These are phyloP conservation scores for Pterulicium gracile DNA, from an alignment of 1,284 basidiomycete species.

Conservation along the genomic window DNA sequence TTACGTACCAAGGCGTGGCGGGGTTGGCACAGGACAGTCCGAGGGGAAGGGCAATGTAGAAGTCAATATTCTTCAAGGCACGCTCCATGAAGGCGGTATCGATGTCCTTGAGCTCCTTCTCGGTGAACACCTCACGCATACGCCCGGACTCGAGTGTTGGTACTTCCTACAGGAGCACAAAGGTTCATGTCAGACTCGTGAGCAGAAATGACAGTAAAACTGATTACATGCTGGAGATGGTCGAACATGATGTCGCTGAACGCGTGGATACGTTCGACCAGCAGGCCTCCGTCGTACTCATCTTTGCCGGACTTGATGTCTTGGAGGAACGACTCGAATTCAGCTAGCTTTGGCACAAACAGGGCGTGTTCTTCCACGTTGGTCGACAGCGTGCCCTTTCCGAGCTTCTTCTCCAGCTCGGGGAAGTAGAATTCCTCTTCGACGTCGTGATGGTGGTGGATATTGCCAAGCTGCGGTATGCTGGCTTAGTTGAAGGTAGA, in stretches of 20 bases:
- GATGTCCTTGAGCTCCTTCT: slow-evolving; percentile 14
- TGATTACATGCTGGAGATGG: slow-evolving; percentile 14
- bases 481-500: background rate
- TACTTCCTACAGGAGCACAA: slow-evolving; percentile 12
- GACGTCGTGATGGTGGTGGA: slow-evolving; percentile 16
- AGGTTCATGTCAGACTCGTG: background rate
- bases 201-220: background rate
- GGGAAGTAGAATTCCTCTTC: slow-evolving; percentile 16
- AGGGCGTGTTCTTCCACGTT: slow-evolving; percentile 13
- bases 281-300: slow-evolving; percentile 11
- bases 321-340: slow-evolving; percentile 12
- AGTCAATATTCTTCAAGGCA: slow-evolving; percentile 11
- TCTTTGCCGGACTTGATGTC: slow-evolving; percentile 10
- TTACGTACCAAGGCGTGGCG: slow-evolving; percentile 13
- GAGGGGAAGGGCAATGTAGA: slow-evolving; percentile 13
- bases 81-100: slow-evolving; percentile 14
- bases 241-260: slow-evolving; percentile 14
- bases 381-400: slow-evolving; percentile 10
- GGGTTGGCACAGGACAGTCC: slow-evolving; percentile 12
- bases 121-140: slow-evolving; percentile 13
- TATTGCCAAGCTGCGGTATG: slow-evolving; percentile 10
- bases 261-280: slow-evolving; percentile 12
- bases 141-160: slow-evolving; percentile 11
- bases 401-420: slow-evolving; percentile 15
- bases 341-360: slow-evolving; percentile 14